A percentile compares a stretch with the other conserved stretches of the same genome.
Conservation (phyloP, 2,329 filamentous ascomycete species). For the Parastagonospora nodorum region DNA sequence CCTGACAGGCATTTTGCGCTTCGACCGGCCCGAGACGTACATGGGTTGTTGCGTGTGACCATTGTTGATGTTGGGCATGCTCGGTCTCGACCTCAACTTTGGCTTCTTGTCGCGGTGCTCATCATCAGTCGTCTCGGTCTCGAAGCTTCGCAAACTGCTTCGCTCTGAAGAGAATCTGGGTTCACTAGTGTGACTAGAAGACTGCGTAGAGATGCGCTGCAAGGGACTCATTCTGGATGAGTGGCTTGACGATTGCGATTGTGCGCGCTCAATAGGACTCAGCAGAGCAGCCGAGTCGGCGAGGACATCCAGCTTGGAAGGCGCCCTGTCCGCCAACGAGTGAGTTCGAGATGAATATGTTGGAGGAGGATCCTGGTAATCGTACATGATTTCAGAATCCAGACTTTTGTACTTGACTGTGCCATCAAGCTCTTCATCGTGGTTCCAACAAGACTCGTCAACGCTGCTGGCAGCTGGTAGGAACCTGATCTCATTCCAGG, state of each 20-base stretch:
- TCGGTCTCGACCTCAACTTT: conserved; percentile 45
- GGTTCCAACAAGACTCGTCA: conserved; percentile 46
- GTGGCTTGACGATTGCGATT: conserved; percentile 21
- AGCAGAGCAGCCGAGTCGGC: conserved; percentile 45
- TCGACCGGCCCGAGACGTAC: conserved; percentile 49
- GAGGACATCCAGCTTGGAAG: conserved; percentile 45
- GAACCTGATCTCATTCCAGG: conserved; percentile 47
- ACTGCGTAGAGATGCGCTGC: conserved; percentile 17
- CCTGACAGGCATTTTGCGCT: conserved; percentile 48
- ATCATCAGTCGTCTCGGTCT: conserved; percentile 43
- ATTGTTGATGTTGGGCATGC: conserved; percentile 37
- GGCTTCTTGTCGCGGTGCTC: conserved; percentile 50
- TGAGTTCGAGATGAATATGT: conserved; percentile 50
- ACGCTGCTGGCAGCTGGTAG: conserved; percentile 38
- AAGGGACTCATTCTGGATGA: conserved; percentile 18
- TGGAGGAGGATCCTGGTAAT: conserved; percentile 49
- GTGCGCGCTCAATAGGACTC: conserved; percentile 39
- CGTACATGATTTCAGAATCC: conserved; percentile 50
- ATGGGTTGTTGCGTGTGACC: conserved; percentile 35
- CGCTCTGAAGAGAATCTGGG: conserved; percentile 41
- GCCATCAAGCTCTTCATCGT: conserved; percentile 48
- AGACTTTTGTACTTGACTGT: conserved; percentile 43
- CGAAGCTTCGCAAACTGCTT: conserved; percentile 45
- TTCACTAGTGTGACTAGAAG: conserved; percentile 22
- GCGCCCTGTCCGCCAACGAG: conserved; percentile 44